These are phyloP conservation scores for Erysimum cheiranthoides DNA, from an alignment of 345 rosid genomes.

Conservation along the genomic window DNA sequence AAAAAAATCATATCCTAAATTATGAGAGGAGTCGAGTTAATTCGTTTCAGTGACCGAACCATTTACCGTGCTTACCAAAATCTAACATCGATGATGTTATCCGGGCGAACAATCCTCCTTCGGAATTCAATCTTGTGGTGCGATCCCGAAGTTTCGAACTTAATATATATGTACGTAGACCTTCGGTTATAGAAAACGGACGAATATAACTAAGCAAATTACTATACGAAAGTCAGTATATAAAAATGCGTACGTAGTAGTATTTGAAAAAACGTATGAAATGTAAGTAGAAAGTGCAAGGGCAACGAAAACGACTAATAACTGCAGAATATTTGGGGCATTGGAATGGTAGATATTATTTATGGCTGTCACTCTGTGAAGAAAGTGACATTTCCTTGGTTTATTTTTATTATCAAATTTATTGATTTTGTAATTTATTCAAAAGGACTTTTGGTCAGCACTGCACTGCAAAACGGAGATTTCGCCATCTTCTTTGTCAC, in stretches of 20 bases:
- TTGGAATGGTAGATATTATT: conserved; percentile 29
- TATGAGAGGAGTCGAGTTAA: not conserved
- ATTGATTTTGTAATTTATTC: conserved; percentile 8
- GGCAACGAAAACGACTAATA: conserved; percentile 42
- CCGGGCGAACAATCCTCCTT: too few species aligned
- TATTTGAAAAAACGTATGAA: conserved; percentile 7
- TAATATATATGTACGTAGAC: too few species aligned
- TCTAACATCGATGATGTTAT: not conserved
- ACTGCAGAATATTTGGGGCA: conserved; percentile 47
- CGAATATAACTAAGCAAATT: too few species aligned
- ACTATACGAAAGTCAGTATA: not conserved
- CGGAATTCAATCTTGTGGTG: too few species aligned
- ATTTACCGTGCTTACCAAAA: not conserved
- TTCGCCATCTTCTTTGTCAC: conserved; percentile 48
- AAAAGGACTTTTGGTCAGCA: conserved; percentile 12
- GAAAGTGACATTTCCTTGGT: conserved; percentile 48
- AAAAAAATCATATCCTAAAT: not conserved
- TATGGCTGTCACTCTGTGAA: conserved; percentile 39
- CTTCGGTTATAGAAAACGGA: too few species aligned
- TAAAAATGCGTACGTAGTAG: conserved; percentile 2
- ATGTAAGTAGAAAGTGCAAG: conserved; percentile 2
- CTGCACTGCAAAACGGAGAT: conserved; percentile 45
- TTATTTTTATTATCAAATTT: not conserved
- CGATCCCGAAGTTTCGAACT: too few species aligned
- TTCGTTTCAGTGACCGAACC: too few species aligned